Evolutionary conservation across 148 eudicot genomes (phyloP).

Genomic region (Oxyria digyna): DNA sequence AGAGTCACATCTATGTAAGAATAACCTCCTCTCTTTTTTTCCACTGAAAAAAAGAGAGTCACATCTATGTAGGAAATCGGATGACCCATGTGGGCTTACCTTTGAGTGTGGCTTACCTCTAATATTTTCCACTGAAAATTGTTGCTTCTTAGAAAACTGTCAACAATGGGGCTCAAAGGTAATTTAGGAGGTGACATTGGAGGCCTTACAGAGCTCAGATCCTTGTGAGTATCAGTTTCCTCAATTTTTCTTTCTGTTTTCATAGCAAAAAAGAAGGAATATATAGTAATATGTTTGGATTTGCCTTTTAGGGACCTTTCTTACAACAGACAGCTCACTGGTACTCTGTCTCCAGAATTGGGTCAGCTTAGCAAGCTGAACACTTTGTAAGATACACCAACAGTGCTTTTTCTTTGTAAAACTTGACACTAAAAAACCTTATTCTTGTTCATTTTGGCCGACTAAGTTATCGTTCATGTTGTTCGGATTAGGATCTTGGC

Average conservation of each 20-base stretch:
- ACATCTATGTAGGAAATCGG: constrained; percentile 61
- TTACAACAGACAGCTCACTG: constrained; percentile 60
- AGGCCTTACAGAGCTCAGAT: constrained; percentile 49
- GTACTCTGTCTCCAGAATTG: constrained; percentile 53
- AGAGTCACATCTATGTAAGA: constrained; percentile 67
- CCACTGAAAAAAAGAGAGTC: too few species aligned
- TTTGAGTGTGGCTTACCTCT: background rate
- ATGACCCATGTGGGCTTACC: constrained; percentile 38
- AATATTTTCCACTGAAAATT: too few species aligned
- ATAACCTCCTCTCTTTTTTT: background rate
- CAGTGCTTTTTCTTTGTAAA: background rate
- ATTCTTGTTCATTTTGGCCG: background rate
- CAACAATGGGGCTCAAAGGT: constrained; percentile 75
- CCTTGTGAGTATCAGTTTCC: constrained; percentile 59
- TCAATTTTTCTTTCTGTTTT: too few species aligned
- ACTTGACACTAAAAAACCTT: too few species aligned
- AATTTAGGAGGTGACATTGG: constrained; percentile 73
- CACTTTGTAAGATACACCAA: constrained; percentile 43
- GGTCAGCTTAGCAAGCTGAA: constrained; percentile 58
- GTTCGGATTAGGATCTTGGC: constrained; percentile 51
- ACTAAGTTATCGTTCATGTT: background rate
- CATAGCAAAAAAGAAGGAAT: background rate
- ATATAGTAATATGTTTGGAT: background rate
- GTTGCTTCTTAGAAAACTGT: constrained; percentile 47
- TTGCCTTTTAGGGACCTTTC: constrained; percentile 58